Percentiles rank a stretch among this genome's conserved stretches.
Evolutionary conservation across 139 green algal species (phyloP).

Genomic region (Auxenochlorella protothecoides): DNA sequence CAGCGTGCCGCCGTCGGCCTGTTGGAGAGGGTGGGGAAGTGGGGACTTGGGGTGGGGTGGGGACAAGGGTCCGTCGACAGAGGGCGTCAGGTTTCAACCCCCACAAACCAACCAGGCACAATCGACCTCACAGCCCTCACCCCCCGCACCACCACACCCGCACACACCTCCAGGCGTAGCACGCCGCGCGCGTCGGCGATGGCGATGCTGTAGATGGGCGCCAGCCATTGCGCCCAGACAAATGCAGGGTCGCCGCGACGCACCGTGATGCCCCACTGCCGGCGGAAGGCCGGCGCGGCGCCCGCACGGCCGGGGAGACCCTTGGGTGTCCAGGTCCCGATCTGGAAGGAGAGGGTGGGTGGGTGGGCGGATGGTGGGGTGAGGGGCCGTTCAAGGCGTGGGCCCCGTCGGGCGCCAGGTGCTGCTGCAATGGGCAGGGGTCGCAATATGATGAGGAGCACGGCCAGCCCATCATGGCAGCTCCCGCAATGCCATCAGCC

Average conservation of each 20-base stretch:
- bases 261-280: slow-evolving; percentile 23
- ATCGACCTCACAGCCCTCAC: neutral
- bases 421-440: too few species aligned
- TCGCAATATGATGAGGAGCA: too few species aligned
- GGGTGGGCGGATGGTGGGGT: neutral
- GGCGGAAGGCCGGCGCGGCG: slow-evolving; percentile 3
- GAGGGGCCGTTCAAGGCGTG: neutral
- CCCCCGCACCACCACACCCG: too few species aligned
- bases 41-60: neutral
- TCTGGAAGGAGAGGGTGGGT: neutral
- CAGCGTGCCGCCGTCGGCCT: slow-evolving; percentile 16
- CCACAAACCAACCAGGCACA: too few species aligned
- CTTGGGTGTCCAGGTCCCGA: slow-evolving; percentile 29
- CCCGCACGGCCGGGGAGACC: neutral
- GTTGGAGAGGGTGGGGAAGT: neutral
- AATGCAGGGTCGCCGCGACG: slow-evolving; percentile 21
- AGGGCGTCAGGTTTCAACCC: too few species aligned
- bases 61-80: too few species aligned
- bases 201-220: slow-evolving; percentile 33
- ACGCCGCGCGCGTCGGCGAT: slow-evolving; percentile 18
- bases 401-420: too few species aligned
- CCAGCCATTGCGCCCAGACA: slow-evolving; percentile 31
- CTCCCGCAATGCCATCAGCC: too few species aligned
- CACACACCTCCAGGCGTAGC: slow-evolving; percentile 9
- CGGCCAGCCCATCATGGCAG: too few species aligned